Evolutionary conservation across 2,329 filamentous ascomycete species (phyloP).

Genomic region (Davidsoniella australis): DNA sequence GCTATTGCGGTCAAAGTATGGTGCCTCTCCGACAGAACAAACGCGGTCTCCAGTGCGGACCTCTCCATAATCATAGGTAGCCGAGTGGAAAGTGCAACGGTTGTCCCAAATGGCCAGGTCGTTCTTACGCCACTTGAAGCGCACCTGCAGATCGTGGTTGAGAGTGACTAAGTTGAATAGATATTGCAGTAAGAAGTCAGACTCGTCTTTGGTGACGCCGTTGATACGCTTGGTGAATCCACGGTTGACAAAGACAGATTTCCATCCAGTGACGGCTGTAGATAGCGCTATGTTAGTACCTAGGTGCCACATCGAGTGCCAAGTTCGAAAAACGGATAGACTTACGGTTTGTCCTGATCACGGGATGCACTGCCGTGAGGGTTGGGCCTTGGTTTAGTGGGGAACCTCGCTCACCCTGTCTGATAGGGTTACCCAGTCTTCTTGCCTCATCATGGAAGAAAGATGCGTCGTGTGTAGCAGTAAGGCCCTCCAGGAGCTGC

Average conservation of each 20-base stretch:
- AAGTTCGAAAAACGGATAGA: background rate
- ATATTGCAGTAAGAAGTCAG: slow-evolving; percentile 31
- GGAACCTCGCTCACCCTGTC: slow-evolving; percentile 30
- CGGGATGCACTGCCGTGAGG: slow-evolving; percentile 33
- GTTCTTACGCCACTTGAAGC: slow-evolving; percentile 35
- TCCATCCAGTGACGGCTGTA: slow-evolving; percentile 36
- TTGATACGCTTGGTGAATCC: slow-evolving; percentile 38
- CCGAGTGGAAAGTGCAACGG: slow-evolving; percentile 37
- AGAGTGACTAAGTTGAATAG: slow-evolving; percentile 31
- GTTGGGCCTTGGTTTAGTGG: slow-evolving; percentile 38
- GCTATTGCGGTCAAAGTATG: slow-evolving; percentile 34
- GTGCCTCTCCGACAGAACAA: slow-evolving; percentile 36
- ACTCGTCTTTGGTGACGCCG: slow-evolving; percentile 35
- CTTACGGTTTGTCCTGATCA: slow-evolving; percentile 38
- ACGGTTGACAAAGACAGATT: slow-evolving; percentile 33
- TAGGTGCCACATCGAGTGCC: background rate
- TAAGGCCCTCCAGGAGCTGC: slow-evolving; percentile 33
- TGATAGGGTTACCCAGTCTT: slow-evolving; percentile 28
- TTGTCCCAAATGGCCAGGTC: slow-evolving; percentile 22
- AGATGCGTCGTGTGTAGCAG: slow-evolving; percentile 29
- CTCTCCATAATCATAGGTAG: slow-evolving; percentile 39
- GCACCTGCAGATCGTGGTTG: slow-evolving; percentile 40
- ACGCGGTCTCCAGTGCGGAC: slow-evolving; percentile 33
- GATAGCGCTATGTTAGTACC: background rate
- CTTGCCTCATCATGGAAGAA: slow-evolving; percentile 34